Conservation (phyloP, 257 asterid genomes). For the Datura wrightii region DNA sequence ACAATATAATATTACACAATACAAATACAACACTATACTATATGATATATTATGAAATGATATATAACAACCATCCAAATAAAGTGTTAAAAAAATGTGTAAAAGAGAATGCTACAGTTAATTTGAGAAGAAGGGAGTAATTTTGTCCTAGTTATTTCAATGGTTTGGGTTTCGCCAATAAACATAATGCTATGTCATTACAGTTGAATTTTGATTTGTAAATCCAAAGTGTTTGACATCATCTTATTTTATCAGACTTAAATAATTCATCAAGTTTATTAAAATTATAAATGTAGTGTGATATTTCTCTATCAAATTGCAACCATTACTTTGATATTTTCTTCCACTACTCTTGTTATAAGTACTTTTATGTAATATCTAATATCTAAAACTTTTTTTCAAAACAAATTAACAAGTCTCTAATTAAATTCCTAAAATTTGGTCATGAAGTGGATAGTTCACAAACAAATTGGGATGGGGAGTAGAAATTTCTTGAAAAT, state of each 20-base stretch:
- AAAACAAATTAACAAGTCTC: background rate
- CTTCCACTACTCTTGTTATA: background rate
- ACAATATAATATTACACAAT: too few relatives aligned
- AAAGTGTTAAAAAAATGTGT: too few relatives aligned
- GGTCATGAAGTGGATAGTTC: background rate
- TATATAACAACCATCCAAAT: too few relatives aligned
- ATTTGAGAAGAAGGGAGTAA: background rate
- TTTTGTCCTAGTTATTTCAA: background rate
- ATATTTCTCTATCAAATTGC: background rate
- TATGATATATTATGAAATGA: too few relatives aligned
- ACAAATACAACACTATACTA: too few relatives aligned
- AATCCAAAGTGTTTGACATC: background rate
- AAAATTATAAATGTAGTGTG: background rate
- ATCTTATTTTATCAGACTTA: background rate
- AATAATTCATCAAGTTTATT: background rate
- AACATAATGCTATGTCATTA: background rate
- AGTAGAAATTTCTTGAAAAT: background rate
- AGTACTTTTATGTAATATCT: background rate
- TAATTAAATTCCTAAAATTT: background rate
- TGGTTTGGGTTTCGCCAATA: background rate
- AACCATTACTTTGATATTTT: background rate
- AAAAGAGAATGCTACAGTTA: too few relatives aligned
- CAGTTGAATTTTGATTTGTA: background rate
- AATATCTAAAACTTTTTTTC: too few relatives aligned
- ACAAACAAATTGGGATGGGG: background rate